A percentile compares a stretch with the other conserved stretches of the same genome.
Conservation (phyloP, 2,329 filamentous ascomycete genomes). For the Nemania bipapillata region DNA sequence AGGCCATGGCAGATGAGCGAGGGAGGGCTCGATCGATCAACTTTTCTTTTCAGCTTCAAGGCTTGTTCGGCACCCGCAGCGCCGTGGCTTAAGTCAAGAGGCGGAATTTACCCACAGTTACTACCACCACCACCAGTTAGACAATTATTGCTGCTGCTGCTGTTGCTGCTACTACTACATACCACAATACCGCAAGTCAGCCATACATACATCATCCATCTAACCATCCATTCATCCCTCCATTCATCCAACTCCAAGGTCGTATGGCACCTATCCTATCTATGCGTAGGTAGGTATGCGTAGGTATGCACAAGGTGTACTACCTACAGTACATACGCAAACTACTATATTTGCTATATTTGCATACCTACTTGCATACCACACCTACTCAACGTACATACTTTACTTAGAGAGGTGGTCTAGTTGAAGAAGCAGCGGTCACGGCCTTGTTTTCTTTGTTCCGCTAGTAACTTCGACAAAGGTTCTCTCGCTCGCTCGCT, state of each 20-base stretch:
- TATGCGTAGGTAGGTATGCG: no score
- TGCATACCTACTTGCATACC: not conserved
- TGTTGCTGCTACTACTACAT: no score
- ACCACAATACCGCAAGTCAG: no score
- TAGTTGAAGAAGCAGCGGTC: no score
- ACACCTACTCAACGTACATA: not conserved
- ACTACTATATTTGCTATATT: no score
- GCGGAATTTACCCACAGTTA: not conserved
- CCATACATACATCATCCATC: not conserved
- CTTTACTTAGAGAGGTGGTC: no score
- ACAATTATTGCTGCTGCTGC: no score
- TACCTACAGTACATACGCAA: no score
- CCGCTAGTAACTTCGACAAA: not conserved
- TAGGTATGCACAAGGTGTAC: no score
- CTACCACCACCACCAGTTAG: not conserved
- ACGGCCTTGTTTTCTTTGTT: not conserved
- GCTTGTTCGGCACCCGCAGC: conserved; percentile 17
- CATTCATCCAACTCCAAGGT: not conserved
- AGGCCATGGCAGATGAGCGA: not conserved
- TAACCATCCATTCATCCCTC: not conserved
- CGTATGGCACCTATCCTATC: not conserved
- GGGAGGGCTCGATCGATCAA: not conserved
- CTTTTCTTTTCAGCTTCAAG: conserved; percentile 31
- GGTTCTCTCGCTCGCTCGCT: conserved; percentile 21
- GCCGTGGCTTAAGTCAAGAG: conserved; percentile 11